These are phyloP conservation scores for Penicillium psychrosexuale DNA, from an alignment of 2,329 filamentous ascomycete genomes.

Conservation along the genomic window DNA sequence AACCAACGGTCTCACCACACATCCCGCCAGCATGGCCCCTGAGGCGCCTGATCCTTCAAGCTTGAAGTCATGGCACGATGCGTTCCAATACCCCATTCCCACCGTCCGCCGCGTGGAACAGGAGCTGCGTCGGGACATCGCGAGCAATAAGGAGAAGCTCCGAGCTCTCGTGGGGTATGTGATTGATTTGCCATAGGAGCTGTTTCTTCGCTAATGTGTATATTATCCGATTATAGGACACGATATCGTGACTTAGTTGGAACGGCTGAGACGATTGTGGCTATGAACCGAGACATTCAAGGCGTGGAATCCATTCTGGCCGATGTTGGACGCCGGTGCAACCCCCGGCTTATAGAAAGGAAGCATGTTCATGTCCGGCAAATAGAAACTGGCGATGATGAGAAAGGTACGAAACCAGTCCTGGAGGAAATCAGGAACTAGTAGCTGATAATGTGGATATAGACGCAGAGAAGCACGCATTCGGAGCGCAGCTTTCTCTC, in stretches of 20 bases:
- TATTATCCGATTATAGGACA: slow-evolving; percentile 42
- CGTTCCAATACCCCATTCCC: slow-evolving; percentile 63
- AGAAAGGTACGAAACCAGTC: slow-evolving; percentile 29
- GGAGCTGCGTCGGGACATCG: slow-evolving; percentile 60
- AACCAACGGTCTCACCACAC: slow-evolving; percentile 6
- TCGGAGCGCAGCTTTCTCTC: slow-evolving; percentile 57
- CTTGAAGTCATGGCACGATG: slow-evolving; percentile 63
- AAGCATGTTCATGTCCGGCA: slow-evolving; percentile 60
- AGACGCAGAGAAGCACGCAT: slow-evolving; percentile 45
- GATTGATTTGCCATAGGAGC: slow-evolving; percentile 7
- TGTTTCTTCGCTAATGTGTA: not conserved
- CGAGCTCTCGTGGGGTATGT: slow-evolving; percentile 63
- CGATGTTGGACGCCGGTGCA: slow-evolving; percentile 72
- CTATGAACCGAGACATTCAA: slow-evolving; percentile 78
- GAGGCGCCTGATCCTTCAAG: slow-evolving; percentile 56
- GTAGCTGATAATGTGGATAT: slow-evolving; percentile 24
- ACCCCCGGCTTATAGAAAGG: slow-evolving; percentile 64
- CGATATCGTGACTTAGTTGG: slow-evolving; percentile 85
- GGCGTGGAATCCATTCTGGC: slow-evolving; percentile 68
- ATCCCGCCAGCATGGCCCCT: slow-evolving; percentile 46
- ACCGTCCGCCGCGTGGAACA: slow-evolving; percentile 61
- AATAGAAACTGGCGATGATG: slow-evolving; percentile 37
- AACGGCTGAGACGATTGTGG: slow-evolving; percentile 89
- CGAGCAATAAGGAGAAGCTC: slow-evolving; percentile 64
- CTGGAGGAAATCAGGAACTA: not conserved